Percentiles rank a stretch among this genome's conserved stretches.
Evolutionary conservation across 805 yeast genomes (phyloP).

Genomic region (Kregervanrija pseudodelftensis): DNA sequence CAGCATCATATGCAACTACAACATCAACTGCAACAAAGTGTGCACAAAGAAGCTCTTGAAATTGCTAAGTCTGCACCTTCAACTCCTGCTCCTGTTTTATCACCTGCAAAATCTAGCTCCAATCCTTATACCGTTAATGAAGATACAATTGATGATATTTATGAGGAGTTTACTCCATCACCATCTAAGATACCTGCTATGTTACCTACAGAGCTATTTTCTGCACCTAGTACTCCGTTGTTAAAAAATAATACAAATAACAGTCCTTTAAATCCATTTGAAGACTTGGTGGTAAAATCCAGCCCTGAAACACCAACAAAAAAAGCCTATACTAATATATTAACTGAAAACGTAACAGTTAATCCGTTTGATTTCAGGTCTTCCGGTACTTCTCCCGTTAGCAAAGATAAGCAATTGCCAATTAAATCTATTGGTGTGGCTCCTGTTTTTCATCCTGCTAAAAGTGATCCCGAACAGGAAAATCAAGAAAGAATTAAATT

Average conservation of each 20-base stretch:
- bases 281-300: conserved; percentile 3
- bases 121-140: background rate
- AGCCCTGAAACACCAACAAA: background rate
- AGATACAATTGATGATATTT: conserved; percentile 5
- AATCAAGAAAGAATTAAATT: conserved; percentile 3
- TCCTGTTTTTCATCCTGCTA: too few species aligned
- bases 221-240: too few species aligned
- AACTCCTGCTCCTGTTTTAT: too few species aligned
- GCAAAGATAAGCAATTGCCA: too few species aligned
- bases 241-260: background rate
- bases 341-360: background rate
- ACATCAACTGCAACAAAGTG: conserved; percentile 3
- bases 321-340: background rate
- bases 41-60: conserved; percentile 9
- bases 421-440: too few species aligned
- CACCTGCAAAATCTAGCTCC: background rate
- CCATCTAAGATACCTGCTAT: conserved; percentile 3
- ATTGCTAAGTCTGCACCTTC: background rate
- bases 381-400: too few species aligned
- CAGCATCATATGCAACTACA: conserved; percentile 9
- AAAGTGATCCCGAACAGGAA: too few species aligned
- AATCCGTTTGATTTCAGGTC: conserved; percentile 1
- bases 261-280: conserved; percentile 7
- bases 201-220: background rate
- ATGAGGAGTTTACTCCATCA: conserved; percentile 5